Percentiles rank a stretch among this genome's conserved stretches.
phyloP scores from a whole-genome alignment of 495 filamentous ascomycete genomes.

The Lasiosphaeria ovina region DNA sequence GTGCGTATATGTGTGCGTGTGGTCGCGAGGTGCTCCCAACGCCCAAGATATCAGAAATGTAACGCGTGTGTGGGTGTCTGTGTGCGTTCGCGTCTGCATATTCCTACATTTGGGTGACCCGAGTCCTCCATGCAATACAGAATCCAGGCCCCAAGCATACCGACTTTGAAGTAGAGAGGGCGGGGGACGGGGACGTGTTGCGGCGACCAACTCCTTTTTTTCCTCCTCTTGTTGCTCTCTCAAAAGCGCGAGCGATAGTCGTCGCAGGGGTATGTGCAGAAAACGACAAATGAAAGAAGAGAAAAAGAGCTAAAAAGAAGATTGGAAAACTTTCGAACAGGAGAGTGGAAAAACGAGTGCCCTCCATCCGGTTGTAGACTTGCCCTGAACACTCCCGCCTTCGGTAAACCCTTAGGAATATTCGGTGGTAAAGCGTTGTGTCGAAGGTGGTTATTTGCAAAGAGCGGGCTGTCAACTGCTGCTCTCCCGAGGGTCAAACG shows the following conservation, averaged over 20 bases:
- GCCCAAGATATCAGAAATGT: too few relatives aligned
- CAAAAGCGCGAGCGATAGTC: slow-evolving; percentile 11
- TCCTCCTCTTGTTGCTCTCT: slow-evolving; percentile 4
- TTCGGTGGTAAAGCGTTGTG: too few relatives aligned
- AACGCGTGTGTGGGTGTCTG: too few relatives aligned
- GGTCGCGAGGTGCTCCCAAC: too few relatives aligned
- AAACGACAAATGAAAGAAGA: slow-evolving; percentile 12
- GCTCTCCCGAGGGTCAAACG: too few relatives aligned
- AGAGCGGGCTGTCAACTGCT: too few relatives aligned
- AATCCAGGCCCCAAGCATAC: too few relatives aligned
- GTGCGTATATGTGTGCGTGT: too few relatives aligned
- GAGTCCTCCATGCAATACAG: too few relatives aligned
- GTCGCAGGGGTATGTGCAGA: slow-evolving; percentile 26
- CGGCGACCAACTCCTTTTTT: slow-evolving; percentile 10
- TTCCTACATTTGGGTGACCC: too few relatives aligned
- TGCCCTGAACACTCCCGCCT: slow-evolving; percentile 7
- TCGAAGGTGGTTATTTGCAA: too few relatives aligned
- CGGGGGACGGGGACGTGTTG: neutral
- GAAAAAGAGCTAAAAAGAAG: slow-evolving; percentile 15
- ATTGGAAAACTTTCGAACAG: slow-evolving; percentile 7
- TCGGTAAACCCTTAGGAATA: neutral
- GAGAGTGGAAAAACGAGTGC: slow-evolving; percentile 2
- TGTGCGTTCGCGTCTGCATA: too few relatives aligned
- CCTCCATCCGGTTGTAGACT: slow-evolving; percentile 10
- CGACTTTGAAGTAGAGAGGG: neutral